Base-by-base conservation (phyloP, 2,329 filamentous ascomycete species). In the Cercospora beticola region DNA sequence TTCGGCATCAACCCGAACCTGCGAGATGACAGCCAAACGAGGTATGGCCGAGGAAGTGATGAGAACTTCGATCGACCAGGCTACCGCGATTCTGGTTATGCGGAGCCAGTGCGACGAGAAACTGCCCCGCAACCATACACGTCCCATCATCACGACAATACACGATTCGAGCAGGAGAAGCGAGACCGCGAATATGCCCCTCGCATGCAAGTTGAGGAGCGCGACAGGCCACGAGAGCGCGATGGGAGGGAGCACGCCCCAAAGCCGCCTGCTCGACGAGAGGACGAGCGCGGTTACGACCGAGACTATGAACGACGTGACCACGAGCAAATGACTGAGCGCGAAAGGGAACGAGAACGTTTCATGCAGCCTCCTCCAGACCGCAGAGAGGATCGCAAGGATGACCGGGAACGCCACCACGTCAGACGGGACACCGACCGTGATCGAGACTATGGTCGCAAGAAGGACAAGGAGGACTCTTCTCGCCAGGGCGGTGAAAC, bases 1-100 rank as follows among this genome's bases (percentile, higher is more conserved):
- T 85, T 85, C 67, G 83, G 83, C 63, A 84, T 85, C 21, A 62
- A 69, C n/a, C 56, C 67, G 9, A 68, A 70, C 31, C 62, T 66
- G 26, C 64, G 71, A 46, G 60, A 62, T 33, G 71, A 71, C 18
- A 73, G 71, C 43, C 69, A 74, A 76, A 69, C 72, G 52, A 64
- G 74, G 65, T 28, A 79, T 73, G 71, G 69, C 71, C 70, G 76
- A 31, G 74, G 74, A n/a, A 79, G 78, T 61, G 81, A 83, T 64
- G 80, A 82, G 49, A 77, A 76, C n/a, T 75, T 82, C 33, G 79
- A 82, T 63, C 78, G 78, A 33, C 76, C 79, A 61, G 75, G 79
- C 6, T 71, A 74, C 57, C 65, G 73, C 16, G 76, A 77, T 59
- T 74, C 75, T 31, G 75, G 70, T n/a, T 75, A 75, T 58, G 69